Evolutionary conservation across 2,329 filamentous ascomycete genomes (phyloP).

Genomic region (Aciculosporium take): DNA sequence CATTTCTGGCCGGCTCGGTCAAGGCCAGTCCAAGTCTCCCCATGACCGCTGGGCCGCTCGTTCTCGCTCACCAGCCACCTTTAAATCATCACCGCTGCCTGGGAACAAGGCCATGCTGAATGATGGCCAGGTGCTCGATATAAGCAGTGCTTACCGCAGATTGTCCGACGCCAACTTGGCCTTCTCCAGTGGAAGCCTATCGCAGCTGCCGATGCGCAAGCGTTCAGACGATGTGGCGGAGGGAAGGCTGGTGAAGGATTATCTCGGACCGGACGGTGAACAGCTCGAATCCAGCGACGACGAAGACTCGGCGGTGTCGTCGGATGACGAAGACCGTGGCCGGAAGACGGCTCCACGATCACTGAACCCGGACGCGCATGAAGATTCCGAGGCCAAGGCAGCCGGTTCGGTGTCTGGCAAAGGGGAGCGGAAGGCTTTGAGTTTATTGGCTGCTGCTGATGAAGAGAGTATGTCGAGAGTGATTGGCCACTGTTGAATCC

Average conservation of each 20-base stretch:
- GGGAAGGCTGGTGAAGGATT: slow-evolving; percentile 54
- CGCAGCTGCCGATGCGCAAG: slow-evolving; percentile 46
- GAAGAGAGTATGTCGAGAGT: slow-evolving; percentile 66
- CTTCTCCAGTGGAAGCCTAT: slow-evolving; percentile 47
- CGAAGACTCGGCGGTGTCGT: slow-evolving; percentile 42
- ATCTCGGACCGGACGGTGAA: slow-evolving; percentile 50
- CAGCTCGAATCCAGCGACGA: slow-evolving; percentile 58
- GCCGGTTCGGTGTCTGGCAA: slow-evolving; percentile 18
- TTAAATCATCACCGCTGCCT: slow-evolving; percentile 14
- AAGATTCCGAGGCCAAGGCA: slow-evolving; percentile 21
- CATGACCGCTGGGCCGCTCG: slow-evolving; percentile 28
- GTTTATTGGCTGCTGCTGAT: slow-evolving; percentile 58
- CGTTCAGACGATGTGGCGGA: slow-evolving; percentile 25
- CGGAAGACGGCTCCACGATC: slow-evolving; percentile 39
- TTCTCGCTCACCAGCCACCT: slow-evolving; percentile 24
- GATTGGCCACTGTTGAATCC: too few relatives aligned
- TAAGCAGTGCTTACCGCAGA: slow-evolving; percentile 54
- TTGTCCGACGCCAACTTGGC: slow-evolving; percentile 58
- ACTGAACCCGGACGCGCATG: slow-evolving; percentile 26
- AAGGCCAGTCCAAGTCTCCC: slow-evolving; percentile 38
- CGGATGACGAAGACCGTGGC: slow-evolving; percentile 55
- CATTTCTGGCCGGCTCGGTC: slow-evolving; percentile 19
- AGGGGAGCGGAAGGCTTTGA: slow-evolving; percentile 34
- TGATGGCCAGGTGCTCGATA: slow-evolving; percentile 49
- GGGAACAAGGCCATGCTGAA: slow-evolving; percentile 35